Percentiles rank a stretch among this genome's conserved stretches.
phyloP scores from a whole-genome alignment of 352 stramenopile species.

The Phytophthora pseudosyringae region DNA sequence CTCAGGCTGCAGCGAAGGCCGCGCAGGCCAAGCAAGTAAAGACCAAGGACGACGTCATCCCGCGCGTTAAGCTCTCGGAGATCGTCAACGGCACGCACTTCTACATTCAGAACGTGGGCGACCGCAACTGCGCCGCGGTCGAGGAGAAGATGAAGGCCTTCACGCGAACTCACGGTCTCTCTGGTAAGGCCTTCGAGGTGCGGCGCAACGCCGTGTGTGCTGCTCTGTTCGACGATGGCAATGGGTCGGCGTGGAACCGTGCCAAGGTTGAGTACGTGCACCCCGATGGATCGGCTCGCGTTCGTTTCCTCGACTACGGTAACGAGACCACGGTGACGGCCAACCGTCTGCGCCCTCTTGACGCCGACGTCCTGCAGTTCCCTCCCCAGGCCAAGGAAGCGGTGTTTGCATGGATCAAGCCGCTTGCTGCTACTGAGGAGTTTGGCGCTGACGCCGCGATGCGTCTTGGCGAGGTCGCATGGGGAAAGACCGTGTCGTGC shows the following conservation, averaged over 20 bases:
- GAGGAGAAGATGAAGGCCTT: slow-evolving; percentile 96
- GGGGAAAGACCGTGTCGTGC: slow-evolving; percentile 91
- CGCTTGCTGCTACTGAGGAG: slow-evolving; percentile 85
- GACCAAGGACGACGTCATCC: slow-evolving; percentile 71
- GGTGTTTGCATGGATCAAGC: slow-evolving; percentile 88
- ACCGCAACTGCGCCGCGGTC: slow-evolving; percentile 88
- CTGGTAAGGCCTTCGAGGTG: slow-evolving; percentile 91
- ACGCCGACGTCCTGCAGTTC: slow-evolving; percentile 89
- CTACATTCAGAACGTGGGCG: slow-evolving; percentile 92
- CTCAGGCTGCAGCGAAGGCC: slow-evolving; percentile 56
- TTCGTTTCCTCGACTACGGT: slow-evolving; percentile 97
- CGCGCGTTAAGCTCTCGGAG: slow-evolving; percentile 92
- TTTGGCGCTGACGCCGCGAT: slow-evolving; percentile 93
- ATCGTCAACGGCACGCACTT: slow-evolving; percentile 95
- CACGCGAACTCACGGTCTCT: slow-evolving; percentile 86
- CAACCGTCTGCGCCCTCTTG: slow-evolving; percentile 90
- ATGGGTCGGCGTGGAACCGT: slow-evolving; percentile 94
- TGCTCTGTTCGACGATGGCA: slow-evolving; percentile 96
- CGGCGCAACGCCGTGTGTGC: slow-evolving; percentile 92
- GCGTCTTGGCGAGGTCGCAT: slow-evolving; percentile 90
- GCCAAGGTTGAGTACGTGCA: slow-evolving; percentile 89
- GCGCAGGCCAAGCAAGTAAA: slow-evolving; percentile 52
- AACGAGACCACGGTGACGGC: slow-evolving; percentile 90
- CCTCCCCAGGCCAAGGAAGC: slow-evolving; percentile 90
- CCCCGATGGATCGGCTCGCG: slow-evolving; percentile 62